Percentiles rank a stretch among this genome's conserved stretches.
Conservation (phyloP, 306 rosid genomes). For the Acacia crassicarpa region DNA sequence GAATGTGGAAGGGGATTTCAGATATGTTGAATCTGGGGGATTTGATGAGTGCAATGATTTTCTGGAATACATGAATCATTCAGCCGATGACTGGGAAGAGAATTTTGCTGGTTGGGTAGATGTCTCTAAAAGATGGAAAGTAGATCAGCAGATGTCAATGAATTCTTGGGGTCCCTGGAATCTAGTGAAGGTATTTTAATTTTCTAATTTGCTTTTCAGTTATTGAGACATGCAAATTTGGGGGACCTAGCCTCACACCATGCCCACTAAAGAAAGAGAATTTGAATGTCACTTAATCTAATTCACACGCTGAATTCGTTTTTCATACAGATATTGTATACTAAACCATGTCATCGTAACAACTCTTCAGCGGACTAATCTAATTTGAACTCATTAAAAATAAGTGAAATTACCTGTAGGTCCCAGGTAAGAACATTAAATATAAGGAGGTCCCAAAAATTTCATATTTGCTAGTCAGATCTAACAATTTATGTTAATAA, state of each 20-base stretch:
- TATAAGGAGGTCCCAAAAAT: neutral
- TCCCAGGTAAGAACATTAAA: neutral
- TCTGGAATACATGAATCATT: conserved; percentile 64
- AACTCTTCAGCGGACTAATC: neutral
- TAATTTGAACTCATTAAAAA: conserved; percentile 9
- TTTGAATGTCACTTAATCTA: neutral
- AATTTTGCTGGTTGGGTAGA: conserved; percentile 70
- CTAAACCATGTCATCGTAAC: neutral
- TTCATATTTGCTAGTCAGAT: neutral
- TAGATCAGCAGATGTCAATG: conserved; percentile 46
- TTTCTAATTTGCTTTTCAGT: conserved; percentile 28
- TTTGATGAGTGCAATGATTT: conserved; percentile 84
- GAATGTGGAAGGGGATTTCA: conserved; percentile 95
- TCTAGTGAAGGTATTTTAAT: conserved; percentile 75
- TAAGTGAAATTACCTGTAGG: neutral
- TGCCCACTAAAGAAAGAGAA: neutral
- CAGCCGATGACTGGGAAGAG: conserved; percentile 63
- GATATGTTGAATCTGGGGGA: conserved; percentile 75
- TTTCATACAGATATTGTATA: neutral
- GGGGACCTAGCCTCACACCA: neutral
- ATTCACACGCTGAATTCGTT: neutral
- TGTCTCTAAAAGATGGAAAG: conserved; percentile 66
- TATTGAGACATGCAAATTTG: neutral
- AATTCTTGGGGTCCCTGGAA: conserved; percentile 78
- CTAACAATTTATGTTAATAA: neutral